phyloP scores from a whole-genome alignment of 2,329 filamentous ascomycete species.

The Colletotrichum cordylinicola region DNA sequence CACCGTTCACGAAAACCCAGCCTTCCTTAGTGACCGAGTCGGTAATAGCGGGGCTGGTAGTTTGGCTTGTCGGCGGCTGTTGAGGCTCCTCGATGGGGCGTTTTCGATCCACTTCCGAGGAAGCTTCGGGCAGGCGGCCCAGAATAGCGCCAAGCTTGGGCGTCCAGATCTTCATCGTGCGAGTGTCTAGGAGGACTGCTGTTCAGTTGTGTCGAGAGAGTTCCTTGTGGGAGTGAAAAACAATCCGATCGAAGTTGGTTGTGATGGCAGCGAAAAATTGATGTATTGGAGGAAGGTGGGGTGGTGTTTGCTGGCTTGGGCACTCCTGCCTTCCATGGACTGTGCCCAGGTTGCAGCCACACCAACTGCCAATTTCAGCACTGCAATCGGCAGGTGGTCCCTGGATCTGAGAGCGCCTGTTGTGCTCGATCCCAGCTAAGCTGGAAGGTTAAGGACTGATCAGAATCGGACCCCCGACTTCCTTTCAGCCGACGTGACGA shows the following conservation, averaged over 20 bases:
- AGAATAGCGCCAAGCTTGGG: not conserved
- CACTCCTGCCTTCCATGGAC: not conserved
- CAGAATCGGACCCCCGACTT: not conserved
- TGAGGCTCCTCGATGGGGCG: not conserved
- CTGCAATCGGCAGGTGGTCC: not conserved
- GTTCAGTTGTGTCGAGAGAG: not conserved
- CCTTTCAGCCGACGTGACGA: not conserved
- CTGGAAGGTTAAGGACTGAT: not conserved
- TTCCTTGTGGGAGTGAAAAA: not conserved
- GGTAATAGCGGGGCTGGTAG: not conserved
- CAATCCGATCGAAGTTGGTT: not conserved
- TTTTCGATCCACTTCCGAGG: not conserved
- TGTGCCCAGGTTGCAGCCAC: too few species aligned
- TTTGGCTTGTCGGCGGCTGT: not conserved
- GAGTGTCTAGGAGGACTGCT: not conserved
- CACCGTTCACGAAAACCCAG: not conserved
- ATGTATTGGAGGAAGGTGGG: not conserved
- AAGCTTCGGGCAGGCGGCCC: not conserved
- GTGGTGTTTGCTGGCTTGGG: not conserved
- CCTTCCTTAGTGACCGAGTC: not conserved
- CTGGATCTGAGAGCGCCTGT: not conserved
- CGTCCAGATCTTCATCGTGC: not conserved
- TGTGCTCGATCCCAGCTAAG: not conserved
- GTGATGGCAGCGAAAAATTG: not conserved
- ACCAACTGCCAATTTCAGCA: not conserved